These are phyloP conservation scores for Komagataea norvegica DNA, from an alignment of 1,139 yeast genomes.

Conservation along the genomic window DNA sequence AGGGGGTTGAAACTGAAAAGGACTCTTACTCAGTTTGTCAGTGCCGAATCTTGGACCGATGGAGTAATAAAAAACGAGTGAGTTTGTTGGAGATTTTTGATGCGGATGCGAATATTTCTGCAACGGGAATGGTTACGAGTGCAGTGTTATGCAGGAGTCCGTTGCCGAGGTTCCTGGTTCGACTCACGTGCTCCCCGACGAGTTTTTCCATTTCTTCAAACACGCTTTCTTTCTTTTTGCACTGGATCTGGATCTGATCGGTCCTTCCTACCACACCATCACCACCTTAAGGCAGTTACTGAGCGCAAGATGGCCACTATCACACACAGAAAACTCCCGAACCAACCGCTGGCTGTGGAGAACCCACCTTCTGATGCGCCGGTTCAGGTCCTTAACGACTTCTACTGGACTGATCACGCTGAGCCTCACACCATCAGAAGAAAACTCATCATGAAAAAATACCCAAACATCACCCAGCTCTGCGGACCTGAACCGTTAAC, in stretches of 20 bases:
- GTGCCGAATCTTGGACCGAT: too few species aligned
- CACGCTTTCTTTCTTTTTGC: too few species aligned
- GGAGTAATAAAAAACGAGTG: too few species aligned
- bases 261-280: too few species aligned
- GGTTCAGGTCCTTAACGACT: conserved; percentile 40
- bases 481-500: conserved; percentile 87
- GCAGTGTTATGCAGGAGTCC: too few species aligned
- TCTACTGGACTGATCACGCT: conserved; percentile 76
- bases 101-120: conserved; percentile 1
- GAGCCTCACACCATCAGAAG: conserved; percentile 82
- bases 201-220: too few species aligned
- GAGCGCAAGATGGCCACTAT: conserved; percentile 22
- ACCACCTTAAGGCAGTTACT: neutral
- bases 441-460: conserved; percentile 61
- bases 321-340: conserved; percentile 28
- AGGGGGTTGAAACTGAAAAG: too few species aligned
- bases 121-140: neutral
- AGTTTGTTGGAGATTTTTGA: neutral
- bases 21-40: too few species aligned
- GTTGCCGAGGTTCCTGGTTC: too few species aligned
- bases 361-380: conserved; percentile 27
- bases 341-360: conserved; percentile 20
- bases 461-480: conserved; percentile 76
- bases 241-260: too few species aligned
- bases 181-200: too few species aligned